Base-by-base conservation (phyloP, 1,284 basidiomycete genomes). In the Salmacisia buchloeana region DNA sequence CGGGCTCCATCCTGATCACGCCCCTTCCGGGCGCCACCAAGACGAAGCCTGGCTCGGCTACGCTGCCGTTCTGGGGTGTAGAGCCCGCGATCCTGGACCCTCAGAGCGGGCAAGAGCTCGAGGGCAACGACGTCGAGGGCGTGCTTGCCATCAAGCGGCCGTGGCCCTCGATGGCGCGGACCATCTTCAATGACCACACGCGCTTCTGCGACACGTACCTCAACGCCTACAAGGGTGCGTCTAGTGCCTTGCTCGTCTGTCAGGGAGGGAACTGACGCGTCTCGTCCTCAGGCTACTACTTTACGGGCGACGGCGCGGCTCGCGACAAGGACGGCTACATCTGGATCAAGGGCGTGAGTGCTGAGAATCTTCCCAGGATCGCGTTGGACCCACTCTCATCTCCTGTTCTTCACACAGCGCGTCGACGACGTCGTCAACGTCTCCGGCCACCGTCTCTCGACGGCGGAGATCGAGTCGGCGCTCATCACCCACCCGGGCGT, bases 161-260 rank as follows among this genome's bases (percentile, higher is more conserved):
- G 10, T 98, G 94, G 94, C 96, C 94, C 10, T 92, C 90, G 60
- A 90, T 98, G 76, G 94, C 94, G n/a, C 86, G 96, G 64, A 91
- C 92, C 18, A 88, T 98, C 67, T 94, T 87, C 83, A 85, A 86
- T 63, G 94, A 98, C 82, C 94, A 98, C 82, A 86, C 89, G 78
- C 83, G 92, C 59, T 93, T 90, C 81, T 83, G 96, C 36, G 94
- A 97, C 60, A 96, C 92, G 25, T 97, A 97, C 83, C 91, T 97
- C 89, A 86, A 85, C 81, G 85, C 78, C 5, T 81, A 80, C 84
- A 72, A 74, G 62, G 74, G 49, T 54, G 49, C 31, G 49, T n/a
- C n/a, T 27, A 49, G 18, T 27, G 18, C 45, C 23, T 43, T 43
- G 10, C 18, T 18, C 15, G 10, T 43, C 18, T 43, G 18, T 21